phyloP scores from a whole-genome alignment of 306 rosid species.

The Fragaria ananassa region DNA sequence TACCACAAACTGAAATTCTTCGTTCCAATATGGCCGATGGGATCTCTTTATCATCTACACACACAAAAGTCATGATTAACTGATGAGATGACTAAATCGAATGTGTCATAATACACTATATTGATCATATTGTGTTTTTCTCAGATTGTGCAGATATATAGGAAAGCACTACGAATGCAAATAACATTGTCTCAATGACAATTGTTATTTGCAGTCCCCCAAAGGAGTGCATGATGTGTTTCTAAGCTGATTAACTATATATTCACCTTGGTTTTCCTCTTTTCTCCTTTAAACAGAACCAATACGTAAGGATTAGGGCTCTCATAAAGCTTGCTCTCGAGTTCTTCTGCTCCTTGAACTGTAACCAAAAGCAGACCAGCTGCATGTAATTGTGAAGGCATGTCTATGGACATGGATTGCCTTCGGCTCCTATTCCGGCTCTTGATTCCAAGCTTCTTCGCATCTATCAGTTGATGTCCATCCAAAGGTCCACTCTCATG shows the following conservation, averaged over 20 bases:
- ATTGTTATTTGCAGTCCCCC: background rate
- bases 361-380: slow-evolving; percentile 29
- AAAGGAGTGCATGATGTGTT: background rate
- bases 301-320: slow-evolving; percentile 28
- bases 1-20: slow-evolving; percentile 29
- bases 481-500: slow-evolving; percentile 15
- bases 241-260: background rate
- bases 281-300: slow-evolving; percentile 22
- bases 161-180: background rate
- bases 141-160: background rate
- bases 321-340: slow-evolving; percentile 24
- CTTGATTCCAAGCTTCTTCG: background rate
- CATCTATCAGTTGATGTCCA: background rate
- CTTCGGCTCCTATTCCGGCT: background rate
- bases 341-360: slow-evolving; percentile 20
- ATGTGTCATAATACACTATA: background rate
- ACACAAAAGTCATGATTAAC: background rate
- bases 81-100: background rate
- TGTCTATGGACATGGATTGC: background rate
- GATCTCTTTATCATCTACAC: slow-evolving; percentile 22
- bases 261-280: slow-evolving; percentile 27
- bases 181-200: background rate
- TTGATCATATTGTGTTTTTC: background rate
- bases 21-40: slow-evolving; percentile 29
- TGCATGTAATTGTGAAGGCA: background rate